Base-by-base conservation (phyloP, 1,284 basidiomycete genomes). In the Puccinia polysora region DNA sequence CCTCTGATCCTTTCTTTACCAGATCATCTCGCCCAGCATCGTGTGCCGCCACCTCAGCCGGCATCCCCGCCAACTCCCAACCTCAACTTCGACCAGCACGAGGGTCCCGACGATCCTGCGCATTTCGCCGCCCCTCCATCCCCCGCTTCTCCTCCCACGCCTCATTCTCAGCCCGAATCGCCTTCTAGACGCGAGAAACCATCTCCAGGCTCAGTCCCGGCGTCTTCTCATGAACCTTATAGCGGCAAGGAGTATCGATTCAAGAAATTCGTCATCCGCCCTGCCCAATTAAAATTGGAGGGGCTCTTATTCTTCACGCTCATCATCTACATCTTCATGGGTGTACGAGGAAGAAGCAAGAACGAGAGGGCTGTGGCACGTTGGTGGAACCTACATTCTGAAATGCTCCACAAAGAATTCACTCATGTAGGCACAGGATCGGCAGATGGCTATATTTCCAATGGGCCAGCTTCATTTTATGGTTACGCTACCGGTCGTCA, bases 401-500 rank as follows among this genome's bases (percentile, higher is more conserved):
- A 49, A 34, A n/a, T 53, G 15, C 59, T 71, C 32, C 32, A 28
- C n/a, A 55, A 28, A 15, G 47, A 71, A 18, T 71, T 71, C 36
- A 49, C 25, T 63, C 59, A 71, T 14, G 69, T 71, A 4, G 69
- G 69, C 5, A 36, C 49, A 18, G 59, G 49, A 34, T 36, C 47
- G 23, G 2, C n/a, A 6, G 47, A 52, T 68, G 82, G 74, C n/a
- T 72, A 74, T 23, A 53, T 83, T 50, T 63, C 76, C 81, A 89
- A 91, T 77, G 89, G 90, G 18, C 83, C 87, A 75, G 84, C 86
- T 5, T 87, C 90, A 81, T 89, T 87, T 79, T 89, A 91, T 81
- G 83, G 84, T 76, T 95, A 88, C 81, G 90, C 90, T 36, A 91
- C 90, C 0, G 91, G 91, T 73, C 84, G 91, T 73, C 86, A 88